Evolutionary conservation across 2,329 filamentous ascomycete genomes (phyloP), one percentile per base, ranked within the genome.

Genomic region (Pyricularia sp.): DNA sequence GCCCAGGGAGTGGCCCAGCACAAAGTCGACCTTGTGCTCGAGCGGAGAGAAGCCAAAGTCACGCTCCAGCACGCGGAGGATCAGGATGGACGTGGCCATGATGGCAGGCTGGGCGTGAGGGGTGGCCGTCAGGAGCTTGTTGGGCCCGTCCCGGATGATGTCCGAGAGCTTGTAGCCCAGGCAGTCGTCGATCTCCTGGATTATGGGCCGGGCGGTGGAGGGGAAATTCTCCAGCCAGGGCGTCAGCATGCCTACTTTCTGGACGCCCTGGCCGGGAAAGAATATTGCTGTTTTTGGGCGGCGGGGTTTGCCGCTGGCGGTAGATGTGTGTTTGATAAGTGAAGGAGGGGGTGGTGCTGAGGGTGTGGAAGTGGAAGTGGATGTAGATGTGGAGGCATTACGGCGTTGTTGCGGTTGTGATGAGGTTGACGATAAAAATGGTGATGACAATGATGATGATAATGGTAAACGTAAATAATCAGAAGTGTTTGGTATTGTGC

Each of bases 41-140:
- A 82, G 79, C 7, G 89, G 86, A 69, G 86, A 83, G 80, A 97
- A 97, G 59, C 86, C 88, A 76, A 94, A 97, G 73, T 97, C 92
- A 71, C 86, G 83, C 81, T 97, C 93, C 71, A 98, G 85, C 70
- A 97, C 89, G 69, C 92, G 90, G 68, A 97, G 85, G 75, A 97
- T 96, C 70, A 97, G 86, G 76, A 97, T 89, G 31, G 92, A 96
- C 4, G 93, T 95, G 17, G 93, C 92, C 93, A 98, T 97, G 78
- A 97, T 97, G 74, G 94, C 94, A 1, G 94, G 94, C 79, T 98
- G 94, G 4, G 94, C 92, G 77, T 97, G 94, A 72, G 91, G 88
- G 4, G 94, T 97, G 69, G 88, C 86, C 59, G 92, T 96, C 69
- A 98, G 87, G 67, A 84, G 81, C 69, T 87, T 88, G 73, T 91